Conservation (phyloP, 2,329 filamentous ascomycete genomes). For the Domatiomyces globalis region DNA sequence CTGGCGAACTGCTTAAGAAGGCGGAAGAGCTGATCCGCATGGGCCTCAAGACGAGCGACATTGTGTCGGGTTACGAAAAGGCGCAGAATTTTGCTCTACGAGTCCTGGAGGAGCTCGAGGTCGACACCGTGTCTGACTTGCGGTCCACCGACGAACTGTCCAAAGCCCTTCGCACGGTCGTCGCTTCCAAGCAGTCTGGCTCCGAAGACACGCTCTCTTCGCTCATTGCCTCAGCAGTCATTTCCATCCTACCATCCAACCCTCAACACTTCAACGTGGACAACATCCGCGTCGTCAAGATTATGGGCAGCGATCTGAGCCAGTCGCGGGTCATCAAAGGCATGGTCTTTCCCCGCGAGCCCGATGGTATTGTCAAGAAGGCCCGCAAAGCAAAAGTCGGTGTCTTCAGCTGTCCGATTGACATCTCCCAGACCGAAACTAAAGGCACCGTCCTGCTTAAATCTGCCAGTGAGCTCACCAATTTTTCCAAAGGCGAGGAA, state of each 20-base stretch:
- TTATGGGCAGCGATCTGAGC: slow-evolving; percentile 92
- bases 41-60: slow-evolving; percentile 97
- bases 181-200: slow-evolving; percentile 92
- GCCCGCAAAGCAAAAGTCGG: slow-evolving; percentile 86
- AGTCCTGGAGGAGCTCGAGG: slow-evolving; percentile 69
- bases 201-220: slow-evolving; percentile 77
- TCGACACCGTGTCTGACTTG: slow-evolving; percentile 82
- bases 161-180: slow-evolving; percentile 90
- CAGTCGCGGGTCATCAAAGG: slow-evolving; percentile 91
- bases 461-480: slow-evolving; percentile 96
- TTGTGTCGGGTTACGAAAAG: slow-evolving; percentile 89
- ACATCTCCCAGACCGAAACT: slow-evolving; percentile 91
- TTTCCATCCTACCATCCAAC: slow-evolving; percentile 90
- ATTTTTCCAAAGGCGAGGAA: slow-evolving; percentile 97
- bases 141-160: slow-evolving; percentile 67
- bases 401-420: slow-evolving; percentile 91
- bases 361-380: slow-evolving; percentile 85
- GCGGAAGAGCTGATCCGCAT: slow-evolving; percentile 91
- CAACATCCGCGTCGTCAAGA: slow-evolving; percentile 98
- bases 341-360: slow-evolving; percentile 95
- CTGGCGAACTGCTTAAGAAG: slow-evolving; percentile 90
- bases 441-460: slow-evolving; percentile 95
- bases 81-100: slow-evolving; percentile 80
- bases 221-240: slow-evolving; percentile 69
- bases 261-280: slow-evolving; percentile 94